These are phyloP conservation scores for Flaveria brownii DNA, from an alignment of 129 eudicot species.

Conservation along the genomic window DNA sequence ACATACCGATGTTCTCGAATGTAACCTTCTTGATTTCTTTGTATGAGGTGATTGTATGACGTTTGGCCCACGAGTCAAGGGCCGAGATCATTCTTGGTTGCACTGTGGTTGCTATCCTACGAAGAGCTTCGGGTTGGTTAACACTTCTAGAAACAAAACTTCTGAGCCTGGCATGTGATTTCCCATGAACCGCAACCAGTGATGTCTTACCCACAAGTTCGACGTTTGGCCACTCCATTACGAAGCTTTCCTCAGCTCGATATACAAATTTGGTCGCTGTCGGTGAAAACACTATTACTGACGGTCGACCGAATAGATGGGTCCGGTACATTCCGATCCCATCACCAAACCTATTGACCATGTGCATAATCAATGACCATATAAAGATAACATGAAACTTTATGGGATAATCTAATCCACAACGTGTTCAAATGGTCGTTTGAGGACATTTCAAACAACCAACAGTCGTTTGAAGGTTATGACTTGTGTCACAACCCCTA, in stretches of 20 bases:
- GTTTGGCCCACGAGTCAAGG: conserved; percentile 56
- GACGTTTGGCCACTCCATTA: conserved; percentile 35
- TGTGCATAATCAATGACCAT: background rate
- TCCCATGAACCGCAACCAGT: conserved; percentile 48
- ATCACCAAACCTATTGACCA: conserved; percentile 48
- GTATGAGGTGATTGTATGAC: conserved; percentile 35
- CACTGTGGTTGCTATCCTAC: conserved; percentile 41
- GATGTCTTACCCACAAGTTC: conserved; percentile 45
- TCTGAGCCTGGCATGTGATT: conserved; percentile 43
- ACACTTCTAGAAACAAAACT: conserved; percentile 48
- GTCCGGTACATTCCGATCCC: conserved; percentile 52
- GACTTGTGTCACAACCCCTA: too few relatives aligned
- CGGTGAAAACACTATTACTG: conserved; percentile 47
- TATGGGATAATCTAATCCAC: too few relatives aligned
- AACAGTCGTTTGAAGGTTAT: too few relatives aligned
- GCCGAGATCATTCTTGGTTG: conserved; percentile 58
- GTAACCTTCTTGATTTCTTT: conserved; percentile 58
- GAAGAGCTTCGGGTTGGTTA: conserved; percentile 68
- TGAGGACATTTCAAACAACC: too few relatives aligned
- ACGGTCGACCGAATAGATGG: conserved; percentile 51
- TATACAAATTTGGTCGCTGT: conserved; percentile 41
- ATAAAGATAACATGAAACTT: too few relatives aligned
- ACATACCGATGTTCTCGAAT: conserved; percentile 50
- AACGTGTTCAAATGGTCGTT: too few relatives aligned
- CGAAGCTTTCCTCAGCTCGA: conserved; percentile 33